Base-by-base conservation (phyloP, 2,329 filamentous ascomycete genomes). In the Aspergillus ruber region DNA sequence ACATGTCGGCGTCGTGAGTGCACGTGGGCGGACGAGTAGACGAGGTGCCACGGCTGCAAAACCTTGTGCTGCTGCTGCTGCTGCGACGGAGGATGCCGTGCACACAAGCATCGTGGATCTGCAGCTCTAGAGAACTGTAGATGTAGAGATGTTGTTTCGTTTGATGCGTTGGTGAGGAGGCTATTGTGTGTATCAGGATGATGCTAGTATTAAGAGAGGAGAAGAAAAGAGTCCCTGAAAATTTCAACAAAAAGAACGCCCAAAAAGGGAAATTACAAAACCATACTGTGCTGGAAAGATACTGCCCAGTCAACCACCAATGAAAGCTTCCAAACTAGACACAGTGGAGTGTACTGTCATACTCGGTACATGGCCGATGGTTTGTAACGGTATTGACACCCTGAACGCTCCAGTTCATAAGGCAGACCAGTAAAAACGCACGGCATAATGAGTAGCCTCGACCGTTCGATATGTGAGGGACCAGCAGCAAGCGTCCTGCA, bases 21-120 rank as follows among this genome's bases (percentile, higher is more conserved):
- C 58, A 67, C 65, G 64, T 67, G 63, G 64, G 64, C 56, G 58
- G 57, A 65, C 56, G 57, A 66, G 55, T 66, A 56, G 58, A 66
- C 58, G 59, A 58, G 56, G 56, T 59, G 59, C 50, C 47, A 54
- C 50, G 56, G 49, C 62, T 62, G 62, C 58, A 58, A 55, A 60
- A 59, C 58, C 57, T 55, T 54, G 52, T 57, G 51, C 52, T 53
- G 51, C 53, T 49, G 48, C 49, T 50, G 47, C 48, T 57, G 51
- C 54, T 53, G 51, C 53, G 48, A 48, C 49, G 49, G 47, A 50
- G 46, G 54, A 53, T 53, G 48, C 55, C 50, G 51, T 61, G 53
- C 57, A 59, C 59, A 57, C 58, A 64, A 63, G 56, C 57, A 58
- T 59, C 47, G 33, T 59, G 56, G 25, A 55, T 56, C 52, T 51